A percentile compares a stretch with the other conserved stretches of the same genome.
phyloP scores from a whole-genome alignment of 116 monocot genomes.

The Cymodocea nodosa region DNA sequence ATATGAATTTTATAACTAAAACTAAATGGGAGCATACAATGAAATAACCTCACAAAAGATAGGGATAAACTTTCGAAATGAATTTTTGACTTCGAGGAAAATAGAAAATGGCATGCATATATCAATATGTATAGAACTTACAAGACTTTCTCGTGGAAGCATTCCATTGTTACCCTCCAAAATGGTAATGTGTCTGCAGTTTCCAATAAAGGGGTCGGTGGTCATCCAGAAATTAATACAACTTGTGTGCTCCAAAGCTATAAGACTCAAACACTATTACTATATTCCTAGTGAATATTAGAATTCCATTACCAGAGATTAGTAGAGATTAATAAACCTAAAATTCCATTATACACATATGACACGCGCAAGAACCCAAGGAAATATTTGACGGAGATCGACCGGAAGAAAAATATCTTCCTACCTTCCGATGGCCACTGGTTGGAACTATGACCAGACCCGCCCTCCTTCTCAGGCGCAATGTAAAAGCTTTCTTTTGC shows the following conservation, averaged over 20 bases:
- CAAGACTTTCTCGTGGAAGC: conserved; percentile 43
- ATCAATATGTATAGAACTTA: conserved; percentile 27
- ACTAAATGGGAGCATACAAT: no score
- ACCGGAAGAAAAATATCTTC: background rate
- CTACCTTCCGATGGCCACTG: conserved; percentile 85
- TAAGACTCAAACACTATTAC: no score
- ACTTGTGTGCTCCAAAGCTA: background rate
- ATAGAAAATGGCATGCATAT: background rate
- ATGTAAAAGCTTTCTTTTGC: conserved; percentile 78
- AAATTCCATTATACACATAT: no score
- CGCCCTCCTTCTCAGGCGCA: conserved; percentile 27
- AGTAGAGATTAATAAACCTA: no score
- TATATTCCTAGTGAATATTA: no score
- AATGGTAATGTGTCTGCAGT: conserved; percentile 51
- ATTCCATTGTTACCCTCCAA: conserved; percentile 63
- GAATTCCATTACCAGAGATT: no score
- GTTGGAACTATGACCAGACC: conserved; percentile 16
- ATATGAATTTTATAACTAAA: no score
- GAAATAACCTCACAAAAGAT: no score
- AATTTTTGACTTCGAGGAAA: no score
- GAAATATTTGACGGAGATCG: background rate
- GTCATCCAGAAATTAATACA: background rate
- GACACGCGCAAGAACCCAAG: background rate
- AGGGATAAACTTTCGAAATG: no score
- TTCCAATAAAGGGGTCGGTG: conserved; percentile 4